A percentile compares a stretch with the other conserved stretches of the same genome.
phyloP scores from a whole-genome alignment of 139 green algal genomes.

The Penium margaritaceum region DNA sequence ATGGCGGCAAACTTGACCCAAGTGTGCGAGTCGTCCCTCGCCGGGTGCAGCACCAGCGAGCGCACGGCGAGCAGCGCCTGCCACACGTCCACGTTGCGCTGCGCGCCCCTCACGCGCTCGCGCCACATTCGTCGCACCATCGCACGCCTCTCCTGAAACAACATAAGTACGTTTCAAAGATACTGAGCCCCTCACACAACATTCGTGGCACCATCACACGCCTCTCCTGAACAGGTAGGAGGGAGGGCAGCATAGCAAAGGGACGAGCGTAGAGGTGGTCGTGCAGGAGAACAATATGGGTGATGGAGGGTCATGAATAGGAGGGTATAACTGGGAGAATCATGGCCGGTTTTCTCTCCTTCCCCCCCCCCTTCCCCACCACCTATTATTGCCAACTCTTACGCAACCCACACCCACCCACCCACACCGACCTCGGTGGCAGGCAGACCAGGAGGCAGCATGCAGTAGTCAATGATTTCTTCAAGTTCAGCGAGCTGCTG shows the following conservation, averaged over 20 bases:
- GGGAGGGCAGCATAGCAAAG: no score
- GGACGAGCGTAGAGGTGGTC: no score
- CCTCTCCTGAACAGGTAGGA: no score
- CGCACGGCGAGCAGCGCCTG: conserved; percentile 74
- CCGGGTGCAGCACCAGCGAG: conserved; percentile 76
- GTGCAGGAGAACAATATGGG: no score
- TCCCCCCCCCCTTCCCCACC: not conserved
- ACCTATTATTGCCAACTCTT: not conserved
- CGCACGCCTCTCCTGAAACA: conserved; percentile 9
- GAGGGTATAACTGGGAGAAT: no score
- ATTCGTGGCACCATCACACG: no score
- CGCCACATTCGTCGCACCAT: conserved; percentile 76
- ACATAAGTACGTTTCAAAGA: no score
- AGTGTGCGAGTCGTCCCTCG: conserved; percentile 73
- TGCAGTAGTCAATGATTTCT: conserved; percentile 57
- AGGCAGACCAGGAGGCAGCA: conserved; percentile 10
- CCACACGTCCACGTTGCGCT: conserved; percentile 85
- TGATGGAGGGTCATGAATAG: no score
- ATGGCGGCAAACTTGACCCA: conserved; percentile 96
- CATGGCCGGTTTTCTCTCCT: no score
- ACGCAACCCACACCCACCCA: not conserved
- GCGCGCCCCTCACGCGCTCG: conserved; percentile 73
- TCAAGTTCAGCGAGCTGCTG: conserved; percentile 97
- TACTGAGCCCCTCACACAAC: no score
- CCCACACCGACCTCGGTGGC: conserved; percentile 1